Conservation (phyloP, 768 basidiomycete genomes). For the Tylopilus felleus region DNA sequence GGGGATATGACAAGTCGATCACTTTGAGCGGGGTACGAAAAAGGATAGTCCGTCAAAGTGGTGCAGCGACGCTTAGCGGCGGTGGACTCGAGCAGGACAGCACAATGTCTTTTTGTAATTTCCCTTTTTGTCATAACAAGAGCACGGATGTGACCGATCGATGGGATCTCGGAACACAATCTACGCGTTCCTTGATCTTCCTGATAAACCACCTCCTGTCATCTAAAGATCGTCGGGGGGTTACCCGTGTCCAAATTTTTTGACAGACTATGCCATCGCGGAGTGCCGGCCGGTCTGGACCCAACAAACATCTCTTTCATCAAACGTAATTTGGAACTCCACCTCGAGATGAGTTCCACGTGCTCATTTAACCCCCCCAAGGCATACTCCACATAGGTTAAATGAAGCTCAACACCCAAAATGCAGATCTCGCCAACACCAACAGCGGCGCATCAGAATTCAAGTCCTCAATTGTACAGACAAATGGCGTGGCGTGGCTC, state of each 20-base stretch:
- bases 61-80: too few relatives aligned
- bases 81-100: too few relatives aligned
- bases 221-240: slow-evolving; percentile 15
- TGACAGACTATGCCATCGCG: slow-evolving; percentile 30
- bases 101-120: slow-evolving; percentile 18
- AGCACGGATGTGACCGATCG: slow-evolving; percentile 11
- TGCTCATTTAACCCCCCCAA: neutral
- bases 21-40: slow-evolving; percentile 10
- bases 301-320: slow-evolving; percentile 8
- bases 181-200: slow-evolving; percentile 13
- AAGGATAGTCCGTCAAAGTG: slow-evolving; percentile 3
- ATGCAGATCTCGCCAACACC: neutral
- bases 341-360: neutral
- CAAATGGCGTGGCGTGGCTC: slow-evolving; percentile 51
- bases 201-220: neutral
- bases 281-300: slow-evolving; percentile 12
- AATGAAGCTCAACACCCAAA: neutral
- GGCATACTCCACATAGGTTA: neutral
- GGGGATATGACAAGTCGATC: slow-evolving; percentile 15
- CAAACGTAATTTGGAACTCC: slow-evolving; percentile 14
- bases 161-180: slow-evolving; percentile 17
- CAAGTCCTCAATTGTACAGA: slow-evolving; percentile 22
- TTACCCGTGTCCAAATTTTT: neutral
- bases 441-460: neutral
- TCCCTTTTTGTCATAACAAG: slow-evolving; percentile 25